These are phyloP conservation scores for Globisporangium canariense DNA, from an alignment of 352 stramenopile genomes.

Conservation along the genomic window DNA sequence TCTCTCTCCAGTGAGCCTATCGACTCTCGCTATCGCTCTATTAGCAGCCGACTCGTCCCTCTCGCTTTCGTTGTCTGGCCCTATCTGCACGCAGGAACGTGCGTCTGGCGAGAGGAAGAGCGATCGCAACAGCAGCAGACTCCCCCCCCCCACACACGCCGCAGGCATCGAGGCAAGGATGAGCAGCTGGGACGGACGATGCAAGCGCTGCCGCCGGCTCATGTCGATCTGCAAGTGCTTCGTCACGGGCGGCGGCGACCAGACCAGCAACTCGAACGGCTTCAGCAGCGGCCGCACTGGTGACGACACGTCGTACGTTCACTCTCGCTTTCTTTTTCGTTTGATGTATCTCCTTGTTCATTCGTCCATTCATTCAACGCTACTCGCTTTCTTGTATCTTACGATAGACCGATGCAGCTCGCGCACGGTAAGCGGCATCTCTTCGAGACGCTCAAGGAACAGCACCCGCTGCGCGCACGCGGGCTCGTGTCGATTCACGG, in stretches of 20 bases:
- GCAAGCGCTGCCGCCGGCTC: conserved; percentile 16
- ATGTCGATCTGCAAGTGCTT: conserved; percentile 23
- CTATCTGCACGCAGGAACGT: no score
- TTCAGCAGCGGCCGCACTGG: conserved; percentile 1
- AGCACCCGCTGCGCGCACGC: conserved; percentile 14
- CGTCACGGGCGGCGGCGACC: conserved; percentile 1
- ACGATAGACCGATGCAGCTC: conserved; percentile 5
- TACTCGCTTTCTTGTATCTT: background rate
- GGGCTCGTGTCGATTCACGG: conserved; percentile 12
- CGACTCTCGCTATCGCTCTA: background rate
- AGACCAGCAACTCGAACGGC: conserved; percentile 11
- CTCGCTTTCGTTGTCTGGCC: background rate
- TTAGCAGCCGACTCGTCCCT: conserved; percentile 1
- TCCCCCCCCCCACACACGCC: background rate
- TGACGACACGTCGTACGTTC: conserved; percentile 7
- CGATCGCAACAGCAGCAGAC: background rate
- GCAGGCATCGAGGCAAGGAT: background rate
- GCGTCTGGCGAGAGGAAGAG: background rate
- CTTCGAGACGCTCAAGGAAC: conserved; percentile 17
- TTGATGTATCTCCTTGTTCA: background rate
- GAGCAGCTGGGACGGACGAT: conserved; percentile 21
- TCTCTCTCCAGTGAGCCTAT: background rate
- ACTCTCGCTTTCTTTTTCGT: background rate
- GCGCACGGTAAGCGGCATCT: conserved; percentile 18
- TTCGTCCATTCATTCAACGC: background rate